Evolutionary conservation across 1,284 basidiomycete species (phyloP), one percentile per base, ranked within the genome.

Genomic region (Pascua sp.): DNA sequence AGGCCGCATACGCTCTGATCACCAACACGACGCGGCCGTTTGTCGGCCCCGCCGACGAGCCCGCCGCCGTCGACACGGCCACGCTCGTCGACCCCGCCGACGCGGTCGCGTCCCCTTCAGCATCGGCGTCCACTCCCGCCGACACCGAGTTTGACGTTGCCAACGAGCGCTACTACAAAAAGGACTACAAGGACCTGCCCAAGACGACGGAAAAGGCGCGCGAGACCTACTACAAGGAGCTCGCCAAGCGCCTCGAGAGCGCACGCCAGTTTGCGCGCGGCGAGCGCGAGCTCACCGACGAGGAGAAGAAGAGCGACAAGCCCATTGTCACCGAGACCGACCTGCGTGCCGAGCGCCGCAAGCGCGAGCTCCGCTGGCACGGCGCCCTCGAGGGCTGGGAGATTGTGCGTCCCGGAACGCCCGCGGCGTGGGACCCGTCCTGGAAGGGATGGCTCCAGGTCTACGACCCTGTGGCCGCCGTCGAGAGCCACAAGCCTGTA

Each of bases 281-380:
- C 2, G 83, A 83, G 45, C 82, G 92, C n/a, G 88, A 93, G 68
- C 85, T 87, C 15, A 94, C 89, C 8, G 88, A 89, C 70, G 88
- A 89, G 56, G 94, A 98, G 78, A 75, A 80, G 59, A 67, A 64
- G 51, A 60, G 57, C 38, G 83, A 83, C 45, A 85, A 90, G 66
- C 90, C 91, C 3, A 90, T 93, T 8, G 86, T 85, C 41, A 92
- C 88, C 2, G 91, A 98, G 77, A 85, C 90, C 24, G 90, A 95
- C 69, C 80, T 97, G 50, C 83, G 86, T 48, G 85, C 86, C 18
- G 90, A 93, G 77, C 81, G 91, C 58, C 76, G 90, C 76, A 87
- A 87, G 76, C 93, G 91, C 78, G 93, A 97, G 80, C 76, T 85
- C 65, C 81, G 86, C 62, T 97, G 93, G 93, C 82, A 83, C 51